phyloP scores from a whole-genome alignment of 192 early-diverging fungal genomes.

The Coemansia sp. region DNA sequence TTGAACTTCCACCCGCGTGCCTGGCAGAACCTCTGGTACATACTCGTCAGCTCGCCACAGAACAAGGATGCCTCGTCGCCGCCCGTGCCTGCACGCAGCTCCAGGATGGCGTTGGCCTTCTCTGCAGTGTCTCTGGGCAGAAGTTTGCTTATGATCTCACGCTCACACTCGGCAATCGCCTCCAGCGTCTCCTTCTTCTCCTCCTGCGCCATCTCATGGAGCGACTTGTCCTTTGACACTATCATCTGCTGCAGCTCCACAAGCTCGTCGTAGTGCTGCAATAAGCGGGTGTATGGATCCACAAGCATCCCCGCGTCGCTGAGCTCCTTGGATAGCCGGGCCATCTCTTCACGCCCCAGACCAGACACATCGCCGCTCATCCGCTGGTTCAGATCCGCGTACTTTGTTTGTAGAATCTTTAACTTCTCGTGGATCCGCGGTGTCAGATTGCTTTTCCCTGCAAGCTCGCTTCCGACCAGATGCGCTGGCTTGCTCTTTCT shows the following conservation, averaged over 20 bases:
- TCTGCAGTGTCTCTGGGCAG: conserved; percentile 71
- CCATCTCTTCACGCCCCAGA: conserved; percentile 41
- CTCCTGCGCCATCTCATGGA: conserved; percentile 62
- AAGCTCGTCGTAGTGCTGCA: conserved; percentile 42
- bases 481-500: neutral
- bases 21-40: conserved; percentile 74
- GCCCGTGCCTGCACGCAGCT: conserved; percentile 76
- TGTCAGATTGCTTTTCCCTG: conserved; percentile 48
- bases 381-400: conserved; percentile 19
- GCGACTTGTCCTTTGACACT: conserved; percentile 20
- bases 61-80: conserved; percentile 80
- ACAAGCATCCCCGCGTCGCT: conserved; percentile 35
- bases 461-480: conserved; percentile 34
- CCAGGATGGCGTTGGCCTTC: conserved; percentile 67
- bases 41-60: conserved; percentile 64
- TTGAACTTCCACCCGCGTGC: conserved; percentile 67
- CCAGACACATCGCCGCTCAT: conserved; percentile 40
- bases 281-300: conserved; percentile 26
- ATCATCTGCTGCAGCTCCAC: conserved; percentile 49
- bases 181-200: conserved; percentile 57
- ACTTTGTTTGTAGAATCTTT: conserved; percentile 20
- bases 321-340: conserved; percentile 49
- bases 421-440: conserved; percentile 41
- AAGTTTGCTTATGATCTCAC: conserved; percentile 59
- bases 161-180: conserved; percentile 50